Conservation (phyloP, 2,329 filamentous ascomycete species). For the Xylariaceae sp. region DNA sequence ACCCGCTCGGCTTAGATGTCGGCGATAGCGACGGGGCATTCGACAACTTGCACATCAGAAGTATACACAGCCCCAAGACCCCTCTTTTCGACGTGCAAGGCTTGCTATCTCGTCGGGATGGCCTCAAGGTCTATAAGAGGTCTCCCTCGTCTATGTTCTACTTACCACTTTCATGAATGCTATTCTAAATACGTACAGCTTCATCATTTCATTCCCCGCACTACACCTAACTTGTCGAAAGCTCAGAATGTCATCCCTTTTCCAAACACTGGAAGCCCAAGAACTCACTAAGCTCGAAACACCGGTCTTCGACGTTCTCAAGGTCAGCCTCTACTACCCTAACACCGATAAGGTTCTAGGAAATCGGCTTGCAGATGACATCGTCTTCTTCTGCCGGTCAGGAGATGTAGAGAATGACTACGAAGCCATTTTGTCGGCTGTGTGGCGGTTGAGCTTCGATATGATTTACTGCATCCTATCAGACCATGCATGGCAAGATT, state of each 20-base stretch:
- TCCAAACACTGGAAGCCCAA: constrained; percentile 3
- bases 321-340: constrained; percentile 6
- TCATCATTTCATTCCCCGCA: not conserved
- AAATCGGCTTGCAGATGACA: constrained; percentile 5
- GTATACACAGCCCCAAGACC: too few species aligned
- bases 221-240: not conserved
- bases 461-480: constrained; percentile 10
- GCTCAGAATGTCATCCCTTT: constrained; percentile 6
- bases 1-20: too few species aligned
- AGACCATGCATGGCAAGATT: constrained; percentile 3
- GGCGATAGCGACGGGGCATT: too few species aligned
- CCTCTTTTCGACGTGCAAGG: too few species aligned
- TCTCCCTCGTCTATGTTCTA: not conserved
- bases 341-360: not conserved
- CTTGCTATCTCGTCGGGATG: too few species aligned
- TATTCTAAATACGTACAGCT: not conserved
- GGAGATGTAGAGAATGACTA: constrained; percentile 1
- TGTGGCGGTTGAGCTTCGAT: constrained; percentile 2
- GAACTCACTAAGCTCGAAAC: constrained; percentile 1
- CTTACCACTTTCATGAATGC: not conserved
- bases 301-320: constrained; percentile 4
- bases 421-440: not conserved
- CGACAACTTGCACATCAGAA: too few species aligned
- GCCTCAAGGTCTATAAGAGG: not conserved
- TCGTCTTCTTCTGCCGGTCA: constrained; percentile 7